Conservation (phyloP, 495 filamentous ascomycete genomes). For the Trypethelium eluteriae region DNA sequence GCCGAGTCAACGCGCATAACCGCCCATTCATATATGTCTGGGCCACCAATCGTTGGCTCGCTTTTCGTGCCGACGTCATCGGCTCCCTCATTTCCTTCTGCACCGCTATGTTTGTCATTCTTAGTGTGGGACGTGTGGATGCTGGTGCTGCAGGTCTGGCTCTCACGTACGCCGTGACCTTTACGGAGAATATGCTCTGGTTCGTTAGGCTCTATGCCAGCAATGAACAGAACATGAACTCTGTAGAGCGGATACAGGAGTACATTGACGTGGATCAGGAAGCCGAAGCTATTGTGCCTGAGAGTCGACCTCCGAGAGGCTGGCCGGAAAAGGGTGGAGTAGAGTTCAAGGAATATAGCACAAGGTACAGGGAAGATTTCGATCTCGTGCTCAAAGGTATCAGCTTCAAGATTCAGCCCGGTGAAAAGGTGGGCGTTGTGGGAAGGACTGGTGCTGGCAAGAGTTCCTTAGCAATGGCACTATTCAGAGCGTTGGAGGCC, state of each 20-base stretch:
- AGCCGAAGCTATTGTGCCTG: conserved; percentile 65
- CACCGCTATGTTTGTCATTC: conserved; percentile 82
- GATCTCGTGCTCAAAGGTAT: conserved; percentile 77
- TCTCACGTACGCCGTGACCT: conserved; percentile 94
- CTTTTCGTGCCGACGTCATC: conserved; percentile 81
- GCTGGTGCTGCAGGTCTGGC: conserved; percentile 92
- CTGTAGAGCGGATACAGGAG: conserved; percentile 95
- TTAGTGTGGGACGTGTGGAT: conserved; percentile 77
- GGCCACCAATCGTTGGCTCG: conserved; percentile 96
- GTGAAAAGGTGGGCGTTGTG: conserved; percentile 94
- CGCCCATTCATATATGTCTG: conserved; percentile 94
- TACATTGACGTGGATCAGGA: conserved; percentile 97
- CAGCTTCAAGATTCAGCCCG: conserved; percentile 75
- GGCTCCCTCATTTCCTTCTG: conserved; percentile 93
- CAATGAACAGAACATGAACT: conserved; percentile 99
- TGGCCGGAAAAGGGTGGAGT: conserved; percentile 87
- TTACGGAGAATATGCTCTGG: conserved; percentile 96
- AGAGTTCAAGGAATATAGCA: conserved; percentile 79
- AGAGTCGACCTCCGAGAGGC: conserved; percentile 63
- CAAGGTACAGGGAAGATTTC: conserved; percentile 79
- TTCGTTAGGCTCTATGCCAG: conserved; percentile 88
- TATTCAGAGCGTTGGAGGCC: conserved; percentile 96
- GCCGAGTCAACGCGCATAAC: conserved; percentile 79
- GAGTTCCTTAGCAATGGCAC: conserved; percentile 85
- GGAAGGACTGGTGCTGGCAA: conserved; percentile 96